Conservation (phyloP, 2,329 filamentous ascomycete species). For the Amylocarpus encephaloides region DNA sequence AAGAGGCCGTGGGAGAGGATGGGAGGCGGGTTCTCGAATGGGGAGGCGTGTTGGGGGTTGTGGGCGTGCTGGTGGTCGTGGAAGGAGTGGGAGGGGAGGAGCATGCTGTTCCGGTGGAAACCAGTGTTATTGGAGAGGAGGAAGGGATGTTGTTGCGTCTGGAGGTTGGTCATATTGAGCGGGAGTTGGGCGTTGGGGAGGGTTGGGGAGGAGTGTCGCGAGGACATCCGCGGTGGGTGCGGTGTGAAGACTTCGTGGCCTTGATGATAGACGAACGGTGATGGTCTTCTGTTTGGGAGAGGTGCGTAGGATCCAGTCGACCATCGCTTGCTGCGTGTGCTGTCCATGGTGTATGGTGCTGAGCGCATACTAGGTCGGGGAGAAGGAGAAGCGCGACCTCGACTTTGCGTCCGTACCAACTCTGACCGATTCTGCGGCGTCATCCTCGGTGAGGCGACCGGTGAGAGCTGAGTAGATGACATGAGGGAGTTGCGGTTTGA, state of each 20-base stretch:
- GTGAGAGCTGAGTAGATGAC: constrained; percentile 64
- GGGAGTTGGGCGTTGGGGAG: constrained; percentile 41
- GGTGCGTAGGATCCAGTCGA: constrained; percentile 68
- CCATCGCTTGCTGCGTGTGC: constrained; percentile 65
- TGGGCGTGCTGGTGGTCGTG: constrained; percentile 32
- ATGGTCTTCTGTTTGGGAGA: constrained; percentile 46
- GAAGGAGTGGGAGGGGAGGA: constrained; percentile 45
- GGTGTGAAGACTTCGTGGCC: constrained; percentile 52
- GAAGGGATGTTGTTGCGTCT: constrained; percentile 51
- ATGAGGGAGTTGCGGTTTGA: constrained; percentile 66
- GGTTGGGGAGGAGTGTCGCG: constrained; percentile 43
- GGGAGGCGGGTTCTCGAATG: constrained; percentile 52
- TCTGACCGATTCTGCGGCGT: constrained; percentile 54
- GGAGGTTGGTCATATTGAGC: constrained; percentile 44
- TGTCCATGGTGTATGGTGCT: constrained; percentile 65
- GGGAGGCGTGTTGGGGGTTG: constrained; percentile 12
- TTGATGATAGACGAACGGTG: constrained; percentile 58
- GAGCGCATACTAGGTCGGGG: constrained; percentile 62
- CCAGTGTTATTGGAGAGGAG: constrained; percentile 46
- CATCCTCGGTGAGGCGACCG: constrained; percentile 65
- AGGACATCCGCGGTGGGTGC: constrained; percentile 48
- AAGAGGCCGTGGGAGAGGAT: constrained; percentile 67
- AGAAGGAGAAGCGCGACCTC: constrained; percentile 65
- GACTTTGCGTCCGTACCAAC: constrained; percentile 57
- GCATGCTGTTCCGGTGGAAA: constrained; percentile 52